Conservation (phyloP, 2,329 filamentous ascomycete species). For the Penicillium sp. region DNA sequence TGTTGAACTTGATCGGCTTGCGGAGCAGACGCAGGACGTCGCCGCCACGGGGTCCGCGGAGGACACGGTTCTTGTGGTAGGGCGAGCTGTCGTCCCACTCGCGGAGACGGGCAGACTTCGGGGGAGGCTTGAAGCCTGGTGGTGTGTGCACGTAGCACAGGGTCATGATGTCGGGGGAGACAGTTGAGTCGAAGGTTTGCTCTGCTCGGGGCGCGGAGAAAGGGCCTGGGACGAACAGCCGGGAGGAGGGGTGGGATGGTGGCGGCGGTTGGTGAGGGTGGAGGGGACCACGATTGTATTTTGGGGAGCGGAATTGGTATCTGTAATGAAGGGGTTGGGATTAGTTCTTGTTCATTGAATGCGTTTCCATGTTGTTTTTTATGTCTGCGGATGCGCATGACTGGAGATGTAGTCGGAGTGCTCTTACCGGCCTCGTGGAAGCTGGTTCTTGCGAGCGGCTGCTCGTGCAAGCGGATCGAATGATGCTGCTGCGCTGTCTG, state of each 20-base stretch:
- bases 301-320: slow-evolving; percentile 92
- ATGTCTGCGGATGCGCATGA: not conserved
- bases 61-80: slow-evolving; percentile 87
- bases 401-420: not conserved
- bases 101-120: slow-evolving; percentile 66
- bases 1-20: slow-evolving; percentile 69
- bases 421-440: slow-evolving; percentile 54
- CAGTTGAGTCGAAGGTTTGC: slow-evolving; percentile 84
- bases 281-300: slow-evolving; percentile 89
- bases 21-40: slow-evolving; percentile 53
- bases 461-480: slow-evolving; percentile 53
- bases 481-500: slow-evolving; percentile 43
- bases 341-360: slow-evolving; percentile 5
- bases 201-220: slow-evolving; percentile 84
- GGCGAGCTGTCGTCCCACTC: slow-evolving; percentile 87
- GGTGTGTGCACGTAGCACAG: slow-evolving; percentile 83
- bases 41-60: slow-evolving; percentile 78
- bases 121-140: slow-evolving; percentile 65
- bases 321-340: slow-evolving; percentile 46
- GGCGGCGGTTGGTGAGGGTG: slow-evolving; percentile 90
- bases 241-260: slow-evolving; percentile 79
- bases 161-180: slow-evolving; percentile 83
- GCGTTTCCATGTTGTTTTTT: not conserved
- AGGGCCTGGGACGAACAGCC: slow-evolving; percentile 84
- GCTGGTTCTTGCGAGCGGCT: slow-evolving; percentile 42